Base-by-base conservation (phyloP, 805 yeast species). In the Jamesozyma jinghongensis region DNA sequence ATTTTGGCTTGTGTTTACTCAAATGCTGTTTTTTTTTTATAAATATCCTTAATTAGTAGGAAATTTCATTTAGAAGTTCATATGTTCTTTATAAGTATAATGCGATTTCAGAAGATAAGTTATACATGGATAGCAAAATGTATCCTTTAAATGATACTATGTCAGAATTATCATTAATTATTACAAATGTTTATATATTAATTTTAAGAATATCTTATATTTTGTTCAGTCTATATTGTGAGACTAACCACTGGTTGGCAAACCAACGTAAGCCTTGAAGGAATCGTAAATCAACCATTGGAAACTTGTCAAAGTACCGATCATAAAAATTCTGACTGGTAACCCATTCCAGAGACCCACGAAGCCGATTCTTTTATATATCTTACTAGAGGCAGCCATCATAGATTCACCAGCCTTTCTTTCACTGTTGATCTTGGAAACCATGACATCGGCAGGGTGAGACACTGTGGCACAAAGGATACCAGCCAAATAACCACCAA, bases 361-460 rank as follows among this genome's bases (percentile, higher is more conserved):
- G 59, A 90, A 90, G 1, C 97, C 97, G 56, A 90, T 88, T 55
- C 77, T 73, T 41, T 68, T 62, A 63, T 88, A 90, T 54, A 90
- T 88, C 56, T 92, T 19, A 45, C 65, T 53, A 32, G 84, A 70
- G 10, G 94, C 92, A 26, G 68, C 66, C 22, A 80, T 79, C 54
- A 75, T 71, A 4, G 81, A 57, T 67, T 87, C 95, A 79, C 72
- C 58, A 63, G 65, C 54, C 75, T 77, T 53, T 78, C 87, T 45
- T 29, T 57, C 62, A 40, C 81, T 73, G 61, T 85, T 88, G 56
- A 92, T 77, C 73, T 87, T 85, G 37, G 95, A 84, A 19, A 90
- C 97, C 95, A 92, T 81, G 27, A 90, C 97, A 65, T 90, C 98
- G n/a, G 97, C 97, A 17, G 98, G 98, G 63, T 92, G 97, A 20